Evolutionary conservation across 805 yeast genomes (phyloP).

Genomic region (Nakazawaea ambrosiae): DNA sequence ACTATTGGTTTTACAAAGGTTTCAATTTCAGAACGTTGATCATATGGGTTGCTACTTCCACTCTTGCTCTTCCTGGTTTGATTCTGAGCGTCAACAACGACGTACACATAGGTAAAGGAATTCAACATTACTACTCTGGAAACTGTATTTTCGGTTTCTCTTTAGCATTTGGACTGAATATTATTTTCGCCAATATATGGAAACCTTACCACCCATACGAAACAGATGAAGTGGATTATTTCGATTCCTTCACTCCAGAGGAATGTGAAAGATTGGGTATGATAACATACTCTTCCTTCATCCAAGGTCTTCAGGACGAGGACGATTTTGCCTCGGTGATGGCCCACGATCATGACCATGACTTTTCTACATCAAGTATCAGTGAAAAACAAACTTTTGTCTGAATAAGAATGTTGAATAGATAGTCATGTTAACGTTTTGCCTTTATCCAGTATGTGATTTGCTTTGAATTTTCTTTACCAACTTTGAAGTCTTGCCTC

Average conservation of each 20-base stretch:
- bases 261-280: slow-evolving; percentile 27
- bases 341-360: not conserved
- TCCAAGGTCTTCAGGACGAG: not conserved
- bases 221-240: slow-evolving; percentile 27
- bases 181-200: slow-evolving; percentile 24
- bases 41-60: slow-evolving; percentile 31
- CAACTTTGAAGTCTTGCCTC: no score
- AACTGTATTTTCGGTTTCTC: slow-evolving; percentile 33
- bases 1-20: slow-evolving; percentile 36
- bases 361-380: not conserved
- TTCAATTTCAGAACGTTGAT: slow-evolving; percentile 33
- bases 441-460: no score
- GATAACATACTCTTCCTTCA: slow-evolving; percentile 1
- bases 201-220: slow-evolving; percentile 28
- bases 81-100: slow-evolving; percentile 23
- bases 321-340: slow-evolving; percentile 3
- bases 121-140: slow-evolving; percentile 23
- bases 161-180: slow-evolving; percentile 30
- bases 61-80: slow-evolving; percentile 47
- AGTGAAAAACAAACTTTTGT: slow-evolving; percentile 1
- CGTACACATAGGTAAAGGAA: slow-evolving; percentile 16
- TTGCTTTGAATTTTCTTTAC: no score
- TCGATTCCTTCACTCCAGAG: slow-evolving; percentile 21
- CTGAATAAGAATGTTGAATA: no score
- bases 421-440: no score